Evolutionary conservation across 2,329 filamentous ascomycete species (phyloP), one percentile per base, ranked within the genome.

Genomic region (Blumeria hordei): DNA sequence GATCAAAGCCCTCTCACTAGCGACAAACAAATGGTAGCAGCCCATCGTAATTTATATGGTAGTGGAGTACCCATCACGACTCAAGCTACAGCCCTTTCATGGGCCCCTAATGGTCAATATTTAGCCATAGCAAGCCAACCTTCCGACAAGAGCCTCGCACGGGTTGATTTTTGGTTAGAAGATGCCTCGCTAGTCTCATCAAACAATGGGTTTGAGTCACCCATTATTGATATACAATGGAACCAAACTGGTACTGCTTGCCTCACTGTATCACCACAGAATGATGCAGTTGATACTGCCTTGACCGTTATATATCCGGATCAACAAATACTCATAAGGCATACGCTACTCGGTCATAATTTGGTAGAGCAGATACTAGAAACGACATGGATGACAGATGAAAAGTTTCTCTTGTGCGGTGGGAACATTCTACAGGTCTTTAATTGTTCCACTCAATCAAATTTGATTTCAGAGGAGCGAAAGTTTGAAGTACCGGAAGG

Each of bases 221-320:
- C 78, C 12, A 69, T 81, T 51, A 73, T 78, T 60, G 79, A 77
- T 63, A 68, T 81, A 21, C 71, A 72, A 50, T 81, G 78, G 77
- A 80, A 77, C 62, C 73, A 73, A 1, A 71, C 67, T 58, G 74
- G 74, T 58, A 69, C 70, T 0, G 70, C 71, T n/a, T 70, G 80
- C 35, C 67, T 82, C 12, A 72, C 73, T 58, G 72, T 82, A 47
- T 74, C 75, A 1, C 75, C 76, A 0, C 72, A 74, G 56, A 73
- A 73, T 55, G 70, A 69, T 16, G 72, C 71, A 53, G 70, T 68
- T 39, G 74, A 74, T 37, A 71, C 74, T 8, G 65, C 77, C 1
- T 68, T 80, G n/a, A 78, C 73, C 0, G 69, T 81, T 32, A 77
- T 77, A 60, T 57, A 55, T 14, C 61, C 62, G 9, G 21, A 55